These are phyloP conservation scores for Trypanosoma boissoni DNA, from an alignment of 208 protist species.

Conservation along the genomic window DNA sequence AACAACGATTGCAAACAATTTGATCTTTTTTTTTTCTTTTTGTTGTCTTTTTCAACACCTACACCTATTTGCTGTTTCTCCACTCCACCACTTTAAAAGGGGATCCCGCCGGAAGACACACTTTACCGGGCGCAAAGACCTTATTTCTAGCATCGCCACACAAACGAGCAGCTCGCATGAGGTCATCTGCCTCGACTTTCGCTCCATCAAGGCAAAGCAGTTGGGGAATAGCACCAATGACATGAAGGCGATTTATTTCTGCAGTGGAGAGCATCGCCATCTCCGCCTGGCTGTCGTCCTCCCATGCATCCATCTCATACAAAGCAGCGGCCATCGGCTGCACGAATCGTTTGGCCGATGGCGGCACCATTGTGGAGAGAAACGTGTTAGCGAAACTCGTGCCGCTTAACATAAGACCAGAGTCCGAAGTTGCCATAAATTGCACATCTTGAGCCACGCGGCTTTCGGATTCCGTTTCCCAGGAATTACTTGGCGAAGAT, in stretches of 20 bases:
- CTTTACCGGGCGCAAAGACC: not conserved
- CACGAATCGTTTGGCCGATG: conserved; percentile 5
- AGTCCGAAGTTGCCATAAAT: conserved; percentile 8
- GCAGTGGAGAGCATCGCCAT: not conserved
- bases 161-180: not conserved
- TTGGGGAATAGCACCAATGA: conserved; percentile 23
- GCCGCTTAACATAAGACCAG: not conserved
- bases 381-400: not conserved
- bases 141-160: not conserved
- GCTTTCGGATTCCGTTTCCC: not conserved
- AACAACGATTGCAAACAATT: not conserved
- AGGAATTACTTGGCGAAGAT: not conserved
- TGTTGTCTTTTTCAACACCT: conserved; percentile 13
- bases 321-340: conserved; percentile 2
- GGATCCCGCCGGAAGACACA: not conserved
- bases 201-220: conserved; percentile 9
- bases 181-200: conserved; percentile 1
- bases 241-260: conserved; percentile 11
- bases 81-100: not conserved
- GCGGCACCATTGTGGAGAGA: conserved; percentile 13
- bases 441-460: conserved; percentile 15
- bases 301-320: conserved; percentile 9
- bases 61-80: too few relatives aligned
- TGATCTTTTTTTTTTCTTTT: too few relatives aligned
- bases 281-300: conserved; percentile 8